Base-by-base conservation (phyloP, 164 flowering plant species). In the Macadamia integrifolia region DNA sequence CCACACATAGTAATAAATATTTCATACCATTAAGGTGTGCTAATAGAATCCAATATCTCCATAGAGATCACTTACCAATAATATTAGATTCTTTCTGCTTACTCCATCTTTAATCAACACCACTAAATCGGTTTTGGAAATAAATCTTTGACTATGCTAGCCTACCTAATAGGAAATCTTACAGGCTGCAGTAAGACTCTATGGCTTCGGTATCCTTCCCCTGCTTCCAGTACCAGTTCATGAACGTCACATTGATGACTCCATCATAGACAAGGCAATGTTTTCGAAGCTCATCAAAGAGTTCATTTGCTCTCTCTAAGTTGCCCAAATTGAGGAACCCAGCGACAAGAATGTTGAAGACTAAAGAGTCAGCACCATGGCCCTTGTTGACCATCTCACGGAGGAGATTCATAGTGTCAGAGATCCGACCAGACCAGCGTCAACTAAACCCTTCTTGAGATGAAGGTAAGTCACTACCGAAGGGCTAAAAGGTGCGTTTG, bases 191-290 rank as follows among this genome's bases (percentile, higher is more conserved):
- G 49, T 90, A 90, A 0, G 85, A 79, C 15, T 87, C 91, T 90
- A 90, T 87, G 3, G 96, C 95, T 65, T 86, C 93, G 71, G 85
- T 86, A 56, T 77, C 85, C 73, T 65, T 82, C 14, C 95, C 93
- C 53, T 76, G 71, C 6, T 75, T 76, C 68, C 89, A 91, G 73
- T 74, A 88, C 84, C 87, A 86, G 13, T 91, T 89, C 95, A 91
- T 89, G 65, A 79, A 81, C 0, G 92, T 88, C 0, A 88, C 96
- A 71, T 71, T 81, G 9, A 92, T 87, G n/a, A 82, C 81, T 14
- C 97, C 97, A 78, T 92, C 93, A 68, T 86, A 88, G 14, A 92
- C 97, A 46, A 79, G 12, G 62, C 96, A 89, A 60, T 89, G 71
- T 72, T 82, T 86, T 56, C 84, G 82, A 61, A 92, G 77, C 82